Evolutionary conservation across 148 eudicot species (phyloP).

Genomic region (Fagopyrum tataricum): DNA sequence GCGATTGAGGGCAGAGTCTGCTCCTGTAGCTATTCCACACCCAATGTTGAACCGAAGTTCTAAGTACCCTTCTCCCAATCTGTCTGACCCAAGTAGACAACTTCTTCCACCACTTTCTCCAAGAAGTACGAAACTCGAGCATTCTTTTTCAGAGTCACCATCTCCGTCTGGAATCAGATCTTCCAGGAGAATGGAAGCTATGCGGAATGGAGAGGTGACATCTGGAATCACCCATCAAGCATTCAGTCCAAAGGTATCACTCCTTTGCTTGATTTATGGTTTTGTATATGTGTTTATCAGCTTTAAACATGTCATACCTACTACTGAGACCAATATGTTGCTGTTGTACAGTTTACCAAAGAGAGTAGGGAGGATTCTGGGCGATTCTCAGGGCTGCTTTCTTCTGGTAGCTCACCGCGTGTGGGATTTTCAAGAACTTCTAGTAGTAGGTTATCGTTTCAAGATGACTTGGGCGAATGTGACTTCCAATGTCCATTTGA

Average conservation of each 20-base stretch:
- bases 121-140: slow-evolving; percentile 44
- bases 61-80: slow-evolving; percentile 74
- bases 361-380: slow-evolving; percentile 89
- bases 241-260: slow-evolving; percentile 62
- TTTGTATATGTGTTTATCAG: background rate
- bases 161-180: slow-evolving; percentile 65
- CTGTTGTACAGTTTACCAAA: slow-evolving; percentile 43
- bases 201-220: slow-evolving; percentile 44
- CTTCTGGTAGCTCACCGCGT: slow-evolving; percentile 83
- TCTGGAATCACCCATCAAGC: slow-evolving; percentile 34
- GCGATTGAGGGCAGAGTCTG: slow-evolving; percentile 56
- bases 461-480: slow-evolving; percentile 77
- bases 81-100: slow-evolving; percentile 74
- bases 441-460: slow-evolving; percentile 79
- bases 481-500: slow-evolving; percentile 85
- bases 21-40: slow-evolving; percentile 85
- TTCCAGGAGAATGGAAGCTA: slow-evolving; percentile 45
- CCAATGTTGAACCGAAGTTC: slow-evolving; percentile 71
- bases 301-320: slow-evolving; percentile 8
- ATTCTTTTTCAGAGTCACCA: slow-evolving; percentile 64
- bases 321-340: slow-evolving; percentile 16
- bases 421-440: slow-evolving; percentile 82
- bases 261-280: background rate
- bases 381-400: slow-evolving; percentile 79
- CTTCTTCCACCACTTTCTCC: slow-evolving; percentile 85